Evolutionary conservation across 2,329 filamentous ascomycete genomes (phyloP).

Genomic region (Fusarium beomiforme): DNA sequence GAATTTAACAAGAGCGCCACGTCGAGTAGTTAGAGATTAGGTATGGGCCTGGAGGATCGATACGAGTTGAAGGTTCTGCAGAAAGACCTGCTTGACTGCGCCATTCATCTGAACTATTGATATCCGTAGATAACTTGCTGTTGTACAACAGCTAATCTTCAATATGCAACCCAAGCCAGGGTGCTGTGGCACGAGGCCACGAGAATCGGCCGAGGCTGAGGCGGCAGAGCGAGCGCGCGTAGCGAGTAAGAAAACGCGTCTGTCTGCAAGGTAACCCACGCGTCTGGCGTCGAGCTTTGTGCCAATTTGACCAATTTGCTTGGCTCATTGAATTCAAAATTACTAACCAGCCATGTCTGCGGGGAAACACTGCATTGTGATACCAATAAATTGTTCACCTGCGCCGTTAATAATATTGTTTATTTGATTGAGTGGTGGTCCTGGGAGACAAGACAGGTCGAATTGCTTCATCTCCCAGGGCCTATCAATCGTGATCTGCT

Average conservation of each 20-base stretch:
- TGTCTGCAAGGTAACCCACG: constrained; percentile 15
- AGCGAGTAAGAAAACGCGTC: constrained; percentile 23
- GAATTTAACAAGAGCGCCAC: constrained; percentile 28
- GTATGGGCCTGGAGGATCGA: background rate
- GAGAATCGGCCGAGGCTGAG: constrained; percentile 22
- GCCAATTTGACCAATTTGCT: constrained; percentile 17
- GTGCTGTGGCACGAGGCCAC: constrained; percentile 29
- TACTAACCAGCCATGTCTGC: background rate
- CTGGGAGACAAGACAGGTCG: constrained; percentile 26
- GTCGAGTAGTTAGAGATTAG: constrained; percentile 12
- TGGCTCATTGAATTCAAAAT: constrained; percentile 18
- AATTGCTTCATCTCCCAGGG: constrained; percentile 30
- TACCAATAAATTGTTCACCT: constrained; percentile 13
- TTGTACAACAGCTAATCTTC: background rate
- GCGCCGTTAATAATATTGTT: constrained; percentile 13
- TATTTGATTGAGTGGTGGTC: constrained; percentile 11
- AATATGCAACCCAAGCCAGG: background rate
- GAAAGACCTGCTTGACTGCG: background rate
- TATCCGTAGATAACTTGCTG: constrained; percentile 11
- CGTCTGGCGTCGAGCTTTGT: constrained; percentile 10
- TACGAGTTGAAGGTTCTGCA: background rate
- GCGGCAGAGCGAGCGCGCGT: constrained; percentile 20
- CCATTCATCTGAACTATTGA: constrained; percentile 6
- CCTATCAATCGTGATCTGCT: constrained; percentile 21
- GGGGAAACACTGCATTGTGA: constrained; percentile 11